Conservation (phyloP, 768 basidiomycete species). For the Hebeloma cylindrosporum region DNA sequence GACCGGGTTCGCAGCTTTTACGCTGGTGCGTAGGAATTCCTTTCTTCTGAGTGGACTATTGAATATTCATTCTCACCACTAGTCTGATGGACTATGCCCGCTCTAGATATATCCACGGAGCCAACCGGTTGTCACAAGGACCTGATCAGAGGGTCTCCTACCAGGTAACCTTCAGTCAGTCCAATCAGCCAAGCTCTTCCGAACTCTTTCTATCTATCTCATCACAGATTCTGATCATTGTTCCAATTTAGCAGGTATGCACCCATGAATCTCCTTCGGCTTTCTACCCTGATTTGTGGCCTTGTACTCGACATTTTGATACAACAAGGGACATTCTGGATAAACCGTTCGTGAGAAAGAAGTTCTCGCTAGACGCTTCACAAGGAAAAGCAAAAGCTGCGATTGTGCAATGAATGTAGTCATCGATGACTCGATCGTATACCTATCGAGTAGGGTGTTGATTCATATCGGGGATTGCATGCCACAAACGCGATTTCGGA, state of each 20-base stretch:
- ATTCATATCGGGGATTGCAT: slow-evolving; percentile 20
- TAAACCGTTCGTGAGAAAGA: slow-evolving; percentile 16
- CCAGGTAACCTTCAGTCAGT: slow-evolving; percentile 22
- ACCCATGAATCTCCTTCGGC: slow-evolving; percentile 19
- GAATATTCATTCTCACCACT: slow-evolving; percentile 22
- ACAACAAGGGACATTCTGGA: slow-evolving; percentile 13
- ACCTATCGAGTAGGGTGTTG: slow-evolving; percentile 17
- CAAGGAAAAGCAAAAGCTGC: not conserved
- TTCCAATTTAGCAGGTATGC: slow-evolving; percentile 24
- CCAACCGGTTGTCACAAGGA: slow-evolving; percentile 34
- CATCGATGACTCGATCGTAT: slow-evolving; percentile 21
- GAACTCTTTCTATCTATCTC: slow-evolving; percentile 17
- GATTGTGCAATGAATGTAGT: slow-evolving; percentile 7
- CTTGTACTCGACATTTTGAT: slow-evolving; percentile 17
- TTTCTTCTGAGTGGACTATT: slow-evolving; percentile 16
- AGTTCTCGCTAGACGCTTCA: not conserved
- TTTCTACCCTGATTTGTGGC: slow-evolving; percentile 36
- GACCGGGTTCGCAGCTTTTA: slow-evolving; percentile 12
- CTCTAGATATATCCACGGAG: slow-evolving; percentile 25
- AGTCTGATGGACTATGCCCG: slow-evolving; percentile 26
- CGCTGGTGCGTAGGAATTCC: slow-evolving; percentile 20
- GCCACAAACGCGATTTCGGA: slow-evolving; percentile 14
- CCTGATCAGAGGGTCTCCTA: slow-evolving; percentile 36
- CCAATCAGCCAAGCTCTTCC: slow-evolving; percentile 28
- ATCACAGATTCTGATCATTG: slow-evolving; percentile 33